Percentiles rank a stretch among this genome's conserved stretches.
Evolutionary conservation across 2,329 filamentous ascomycete genomes (phyloP).

Genomic region (Colletotrichum musae): DNA sequence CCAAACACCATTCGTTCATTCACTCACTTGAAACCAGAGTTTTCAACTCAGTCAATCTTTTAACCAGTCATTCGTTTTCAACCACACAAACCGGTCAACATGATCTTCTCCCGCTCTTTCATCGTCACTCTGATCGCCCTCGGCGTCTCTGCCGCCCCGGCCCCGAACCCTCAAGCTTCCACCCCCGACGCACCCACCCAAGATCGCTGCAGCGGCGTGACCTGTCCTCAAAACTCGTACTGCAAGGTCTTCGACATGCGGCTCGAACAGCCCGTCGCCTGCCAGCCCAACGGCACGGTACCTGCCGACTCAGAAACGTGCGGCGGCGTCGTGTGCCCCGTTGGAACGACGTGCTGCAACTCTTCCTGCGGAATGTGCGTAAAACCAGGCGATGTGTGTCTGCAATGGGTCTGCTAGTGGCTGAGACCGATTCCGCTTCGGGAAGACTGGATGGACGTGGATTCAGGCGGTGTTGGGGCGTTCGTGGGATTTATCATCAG

Average conservation of each 20-base stretch:
- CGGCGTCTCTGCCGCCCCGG: slow-evolving; percentile 12
- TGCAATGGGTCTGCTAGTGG: slow-evolving; percentile 36
- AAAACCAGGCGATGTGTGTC: slow-evolving; percentile 32
- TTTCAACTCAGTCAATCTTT: slow-evolving; percentile 20
- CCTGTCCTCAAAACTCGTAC: slow-evolving; percentile 25
- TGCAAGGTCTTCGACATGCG: slow-evolving; percentile 35
- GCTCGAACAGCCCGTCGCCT: slow-evolving; percentile 27
- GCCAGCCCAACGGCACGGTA: slow-evolving; percentile 29
- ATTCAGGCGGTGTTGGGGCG: slow-evolving; percentile 11
- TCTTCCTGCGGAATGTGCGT: slow-evolving; percentile 41
- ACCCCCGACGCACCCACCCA: not conserved
- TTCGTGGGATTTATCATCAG: not conserved
- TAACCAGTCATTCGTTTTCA: slow-evolving; percentile 5
- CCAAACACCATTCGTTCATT: slow-evolving; percentile 3
- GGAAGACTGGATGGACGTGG: not conserved
- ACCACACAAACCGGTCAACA: slow-evolving; percentile 17
- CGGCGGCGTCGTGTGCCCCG: slow-evolving; percentile 33
- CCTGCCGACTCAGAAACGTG: slow-evolving; percentile 16
- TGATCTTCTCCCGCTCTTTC: slow-evolving; percentile 23
- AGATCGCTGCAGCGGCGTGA: slow-evolving; percentile 28
- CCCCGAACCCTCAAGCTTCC: slow-evolving; percentile 21
- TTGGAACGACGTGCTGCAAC: slow-evolving; percentile 44
- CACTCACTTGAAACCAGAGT: not conserved
- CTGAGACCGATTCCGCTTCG: no score
- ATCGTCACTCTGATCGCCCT: slow-evolving; percentile 18